Evolutionary conservation across 2,329 filamentous ascomycete species (phyloP).

Genomic region (Cladosporium sp.): DNA sequence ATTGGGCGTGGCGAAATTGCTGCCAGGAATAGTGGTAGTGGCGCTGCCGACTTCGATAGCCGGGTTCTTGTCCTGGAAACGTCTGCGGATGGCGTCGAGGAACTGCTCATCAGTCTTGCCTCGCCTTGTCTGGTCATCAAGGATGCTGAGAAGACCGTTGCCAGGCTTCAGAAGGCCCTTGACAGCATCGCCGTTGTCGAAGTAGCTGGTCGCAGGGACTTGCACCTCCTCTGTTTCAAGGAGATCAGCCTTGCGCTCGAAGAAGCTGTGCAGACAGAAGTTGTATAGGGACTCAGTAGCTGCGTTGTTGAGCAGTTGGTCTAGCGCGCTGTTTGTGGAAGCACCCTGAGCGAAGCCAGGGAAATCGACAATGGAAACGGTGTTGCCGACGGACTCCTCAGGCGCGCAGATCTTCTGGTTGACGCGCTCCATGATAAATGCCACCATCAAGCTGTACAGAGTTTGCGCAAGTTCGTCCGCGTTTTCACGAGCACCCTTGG

Average conservation of each 20-base stretch:
- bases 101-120: slow-evolving; percentile 85
- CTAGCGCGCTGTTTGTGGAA: slow-evolving; percentile 75
- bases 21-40: slow-evolving; percentile 72
- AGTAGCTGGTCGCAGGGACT: slow-evolving; percentile 89
- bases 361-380: slow-evolving; percentile 91
- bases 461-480: slow-evolving; percentile 92
- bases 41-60: slow-evolving; percentile 74
- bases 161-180: slow-evolving; percentile 85
- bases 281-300: slow-evolving; percentile 91
- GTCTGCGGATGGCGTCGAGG: slow-evolving; percentile 81
- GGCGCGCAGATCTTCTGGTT: slow-evolving; percentile 83
- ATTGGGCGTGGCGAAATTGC: slow-evolving; percentile 84
- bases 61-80: slow-evolving; percentile 90
- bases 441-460: slow-evolving; percentile 86
- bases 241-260: slow-evolving; percentile 87
- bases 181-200: slow-evolving; percentile 93
- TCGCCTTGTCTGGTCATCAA: slow-evolving; percentile 91
- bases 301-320: slow-evolving; percentile 91
- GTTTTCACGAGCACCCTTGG: slow-evolving; percentile 79
- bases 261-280: slow-evolving; percentile 89
- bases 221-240: slow-evolving; percentile 89
- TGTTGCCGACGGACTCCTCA: slow-evolving; percentile 87
- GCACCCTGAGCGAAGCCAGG: slow-evolving; percentile 85
- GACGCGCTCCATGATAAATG: slow-evolving; percentile 86
- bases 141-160: slow-evolving; percentile 86